Evolutionary conservation across 805 yeast species (phyloP).

Genomic region (Lipomyces starkeyi): DNA sequence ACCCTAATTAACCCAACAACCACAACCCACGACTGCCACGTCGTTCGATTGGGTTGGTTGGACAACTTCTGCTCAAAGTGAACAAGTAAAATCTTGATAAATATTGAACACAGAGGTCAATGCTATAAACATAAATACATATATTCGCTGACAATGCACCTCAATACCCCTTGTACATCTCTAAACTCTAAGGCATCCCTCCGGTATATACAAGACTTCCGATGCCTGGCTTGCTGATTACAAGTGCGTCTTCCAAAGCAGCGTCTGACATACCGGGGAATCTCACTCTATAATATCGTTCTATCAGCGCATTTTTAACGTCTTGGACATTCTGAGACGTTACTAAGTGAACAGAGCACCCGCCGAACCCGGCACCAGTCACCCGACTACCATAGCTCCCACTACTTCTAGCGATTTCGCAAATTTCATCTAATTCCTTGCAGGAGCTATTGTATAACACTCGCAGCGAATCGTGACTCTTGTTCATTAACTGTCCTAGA

Average conservation of each 20-base stretch:
- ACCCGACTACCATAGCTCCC: slow-evolving; percentile 71
- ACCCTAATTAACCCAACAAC: too few species aligned
- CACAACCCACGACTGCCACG: too few species aligned
- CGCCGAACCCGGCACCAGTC: slow-evolving; percentile 82
- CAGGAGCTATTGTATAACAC: slow-evolving; percentile 60
- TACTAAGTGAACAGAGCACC: slow-evolving; percentile 70
- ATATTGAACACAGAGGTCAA: too few species aligned
- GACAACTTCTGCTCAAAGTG: too few species aligned
- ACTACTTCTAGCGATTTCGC: slow-evolving; percentile 57
- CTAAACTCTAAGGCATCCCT: neutral
- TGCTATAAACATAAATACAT: too few species aligned
- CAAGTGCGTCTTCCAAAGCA: slow-evolving; percentile 12
- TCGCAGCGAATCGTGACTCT: slow-evolving; percentile 61
- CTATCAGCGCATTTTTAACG: slow-evolving; percentile 2
- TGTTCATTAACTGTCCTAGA: slow-evolving; percentile 64
- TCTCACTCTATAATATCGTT: slow-evolving; percentile 13
- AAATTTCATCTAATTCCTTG: slow-evolving; percentile 58
- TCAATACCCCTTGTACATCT: too few species aligned
- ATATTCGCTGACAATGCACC: too few species aligned
- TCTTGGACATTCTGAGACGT: slow-evolving; percentile 6
- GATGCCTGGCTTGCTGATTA: slow-evolving; percentile 57
- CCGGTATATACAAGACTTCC: slow-evolving; percentile 45
- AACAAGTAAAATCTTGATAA: too few species aligned
- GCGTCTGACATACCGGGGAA: slow-evolving; percentile 12
- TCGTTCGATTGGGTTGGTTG: too few species aligned